phyloP scores from a whole-genome alignment of 1,284 basidiomycete genomes.

The Taiwanofungus camphoratus region DNA sequence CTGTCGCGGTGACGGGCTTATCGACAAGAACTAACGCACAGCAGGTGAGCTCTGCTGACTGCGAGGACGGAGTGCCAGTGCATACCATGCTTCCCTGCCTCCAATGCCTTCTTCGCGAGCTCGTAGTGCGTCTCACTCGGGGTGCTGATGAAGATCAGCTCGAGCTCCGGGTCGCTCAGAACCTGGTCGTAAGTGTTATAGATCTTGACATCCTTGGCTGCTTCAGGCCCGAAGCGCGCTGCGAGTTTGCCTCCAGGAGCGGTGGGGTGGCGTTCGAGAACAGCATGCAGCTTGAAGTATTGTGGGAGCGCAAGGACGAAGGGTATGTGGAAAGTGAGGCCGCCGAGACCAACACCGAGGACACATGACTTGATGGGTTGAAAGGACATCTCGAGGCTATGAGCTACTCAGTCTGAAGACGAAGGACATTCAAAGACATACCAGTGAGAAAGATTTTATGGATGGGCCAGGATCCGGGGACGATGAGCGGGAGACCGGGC shows the following conservation, averaged over 20 bases:
- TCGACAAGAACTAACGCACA: slow-evolving; percentile 66
- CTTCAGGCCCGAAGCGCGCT: slow-evolving; percentile 52
- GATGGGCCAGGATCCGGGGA: too few species aligned
- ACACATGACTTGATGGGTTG: slow-evolving; percentile 63
- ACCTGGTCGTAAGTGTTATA: slow-evolving; percentile 52
- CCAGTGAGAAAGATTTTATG: not conserved
- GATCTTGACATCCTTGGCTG: slow-evolving; percentile 38
- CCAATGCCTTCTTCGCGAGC: slow-evolving; percentile 57
- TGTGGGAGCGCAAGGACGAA: slow-evolving; percentile 73
- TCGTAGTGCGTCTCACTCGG: slow-evolving; percentile 79
- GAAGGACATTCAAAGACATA: not conserved
- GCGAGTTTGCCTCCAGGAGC: slow-evolving; percentile 56
- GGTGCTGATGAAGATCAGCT: slow-evolving; percentile 69
- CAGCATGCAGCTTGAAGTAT: slow-evolving; percentile 65
- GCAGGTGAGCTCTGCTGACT: not conserved
- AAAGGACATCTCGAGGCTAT: slow-evolving; percentile 1
- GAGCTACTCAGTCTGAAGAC: not conserved
- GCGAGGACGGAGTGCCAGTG: not conserved
- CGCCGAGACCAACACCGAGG: slow-evolving; percentile 71
- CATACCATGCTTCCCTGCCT: slow-evolving; percentile 76
- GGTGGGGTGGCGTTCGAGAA: slow-evolving; percentile 56
- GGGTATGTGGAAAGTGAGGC: slow-evolving; percentile 75
- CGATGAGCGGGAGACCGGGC: too few species aligned
- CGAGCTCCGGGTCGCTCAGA: slow-evolving; percentile 52
- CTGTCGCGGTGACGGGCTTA: slow-evolving; percentile 75